Evolutionary conservation across 805 yeast genomes (phyloP).

Genomic region (Candida fluviatilis): DNA sequence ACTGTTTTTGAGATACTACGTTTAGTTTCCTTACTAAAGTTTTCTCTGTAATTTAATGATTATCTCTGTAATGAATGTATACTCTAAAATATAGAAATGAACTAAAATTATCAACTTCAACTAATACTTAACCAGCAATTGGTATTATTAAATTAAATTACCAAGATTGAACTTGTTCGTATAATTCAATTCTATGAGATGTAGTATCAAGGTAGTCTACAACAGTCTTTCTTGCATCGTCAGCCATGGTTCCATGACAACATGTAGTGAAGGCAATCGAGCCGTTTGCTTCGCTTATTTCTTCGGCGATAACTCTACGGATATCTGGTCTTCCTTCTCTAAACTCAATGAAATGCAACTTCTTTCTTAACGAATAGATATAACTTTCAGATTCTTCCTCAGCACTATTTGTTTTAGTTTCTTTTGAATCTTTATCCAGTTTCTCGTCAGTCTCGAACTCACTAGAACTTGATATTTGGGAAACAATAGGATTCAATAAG

Average conservation of each 20-base stretch:
- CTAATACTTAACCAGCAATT: too few relatives aligned
- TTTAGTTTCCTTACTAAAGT: too few relatives aligned
- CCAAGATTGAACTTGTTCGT: constrained; percentile 29
- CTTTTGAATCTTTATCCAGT: neutral
- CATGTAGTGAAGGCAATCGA: constrained; percentile 44
- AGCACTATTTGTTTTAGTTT: neutral
- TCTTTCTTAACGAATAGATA: neutral
- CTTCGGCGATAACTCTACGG: constrained; percentile 29
- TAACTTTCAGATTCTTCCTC: constrained; percentile 1
- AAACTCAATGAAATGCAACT: constrained; percentile 33
- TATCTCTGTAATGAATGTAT: too few relatives aligned
- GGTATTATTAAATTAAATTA: too few relatives aligned
- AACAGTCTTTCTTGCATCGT: constrained; percentile 22
- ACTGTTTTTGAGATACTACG: too few relatives aligned
- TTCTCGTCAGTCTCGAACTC: constrained; percentile 1
- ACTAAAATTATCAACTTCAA: too few relatives aligned
- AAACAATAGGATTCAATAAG: constrained; percentile 3
- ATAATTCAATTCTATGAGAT: constrained; percentile 27
- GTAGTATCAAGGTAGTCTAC: constrained; percentile 17
- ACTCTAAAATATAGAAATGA: too few relatives aligned
- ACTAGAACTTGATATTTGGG: neutral
- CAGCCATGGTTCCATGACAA: constrained; percentile 43
- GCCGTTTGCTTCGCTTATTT: constrained; percentile 30
- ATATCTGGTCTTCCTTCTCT: constrained; percentile 41
- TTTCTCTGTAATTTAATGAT: too few relatives aligned